Conservation (phyloP, 768 basidiomycete species). For the Mycena vitilis region DNA sequence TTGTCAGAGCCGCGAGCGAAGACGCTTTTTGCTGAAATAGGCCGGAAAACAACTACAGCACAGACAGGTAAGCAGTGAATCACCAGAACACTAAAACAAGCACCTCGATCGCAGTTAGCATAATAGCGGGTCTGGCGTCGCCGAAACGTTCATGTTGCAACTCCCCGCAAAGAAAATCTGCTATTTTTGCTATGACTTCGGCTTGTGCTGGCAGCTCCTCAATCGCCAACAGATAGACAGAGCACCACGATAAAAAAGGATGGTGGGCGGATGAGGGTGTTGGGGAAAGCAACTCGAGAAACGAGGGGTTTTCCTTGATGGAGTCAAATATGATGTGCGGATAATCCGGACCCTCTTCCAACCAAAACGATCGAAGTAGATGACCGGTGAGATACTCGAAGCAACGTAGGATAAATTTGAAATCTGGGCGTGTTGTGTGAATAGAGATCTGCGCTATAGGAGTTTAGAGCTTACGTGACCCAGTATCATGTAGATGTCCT, state of each 20-base stretch:
- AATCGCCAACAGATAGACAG: slow-evolving; percentile 70
- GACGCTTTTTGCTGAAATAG: slow-evolving; percentile 34
- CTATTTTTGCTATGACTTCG: slow-evolving; percentile 79
- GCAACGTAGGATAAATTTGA: slow-evolving; percentile 66
- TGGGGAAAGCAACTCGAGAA: slow-evolving; percentile 52
- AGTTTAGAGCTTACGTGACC: slow-evolving; percentile 66
- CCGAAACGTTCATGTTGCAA: slow-evolving; percentile 82
- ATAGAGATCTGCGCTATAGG: background rate
- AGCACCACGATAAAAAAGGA: slow-evolving; percentile 70
- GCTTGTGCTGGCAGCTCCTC: slow-evolving; percentile 59
- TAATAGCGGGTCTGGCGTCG: slow-evolving; percentile 66
- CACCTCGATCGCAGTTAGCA: slow-evolving; percentile 74
- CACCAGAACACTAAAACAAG: background rate
- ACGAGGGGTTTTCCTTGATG: slow-evolving; percentile 81
- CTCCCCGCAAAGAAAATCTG: slow-evolving; percentile 83
- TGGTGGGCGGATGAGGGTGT: slow-evolving; percentile 46
- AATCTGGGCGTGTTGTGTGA: slow-evolving; percentile 51
- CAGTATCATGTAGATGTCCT: slow-evolving; percentile 70
- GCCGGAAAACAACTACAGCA: slow-evolving; percentile 26
- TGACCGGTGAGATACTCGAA: slow-evolving; percentile 72
- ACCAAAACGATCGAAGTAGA: slow-evolving; percentile 72
- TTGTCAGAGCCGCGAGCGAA: slow-evolving; percentile 40
- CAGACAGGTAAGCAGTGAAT: background rate
- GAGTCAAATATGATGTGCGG: slow-evolving; percentile 85
- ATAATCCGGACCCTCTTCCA: slow-evolving; percentile 74